Evolutionary conservation across 148 eudicot genomes (phyloP).

Genomic region (Persicaria maculosa): DNA sequence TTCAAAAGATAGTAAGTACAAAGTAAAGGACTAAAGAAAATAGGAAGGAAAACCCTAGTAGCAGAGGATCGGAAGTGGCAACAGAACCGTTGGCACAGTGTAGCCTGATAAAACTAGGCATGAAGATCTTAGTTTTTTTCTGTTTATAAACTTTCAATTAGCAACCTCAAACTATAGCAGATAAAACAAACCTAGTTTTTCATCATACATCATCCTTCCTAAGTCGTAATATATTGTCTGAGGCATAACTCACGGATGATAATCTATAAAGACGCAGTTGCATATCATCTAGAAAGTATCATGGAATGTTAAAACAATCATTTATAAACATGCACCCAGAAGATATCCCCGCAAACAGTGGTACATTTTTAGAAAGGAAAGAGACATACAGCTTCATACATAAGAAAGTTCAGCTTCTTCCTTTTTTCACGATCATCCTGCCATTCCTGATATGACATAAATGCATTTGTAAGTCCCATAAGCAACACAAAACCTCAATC

Average conservation of each 20-base stretch:
- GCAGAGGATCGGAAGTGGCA: neutral
- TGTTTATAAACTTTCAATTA: neutral
- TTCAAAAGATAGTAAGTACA: neutral
- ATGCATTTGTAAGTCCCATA: neutral
- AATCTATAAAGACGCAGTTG: neutral
- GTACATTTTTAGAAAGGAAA: slow-evolving; percentile 11
- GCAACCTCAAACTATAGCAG: slow-evolving; percentile 1
- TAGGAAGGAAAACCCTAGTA: neutral
- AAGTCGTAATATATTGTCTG: neutral
- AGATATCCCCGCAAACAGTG: neutral
- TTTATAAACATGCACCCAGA: neutral
- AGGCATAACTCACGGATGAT: neutral
- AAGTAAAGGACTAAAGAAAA: neutral
- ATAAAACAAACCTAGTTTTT: neutral
- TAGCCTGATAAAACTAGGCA: neutral
- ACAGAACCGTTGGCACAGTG: neutral
- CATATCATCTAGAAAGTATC: slow-evolving; percentile 3
- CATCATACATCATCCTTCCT: too few species aligned
- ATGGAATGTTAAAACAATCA: neutral
- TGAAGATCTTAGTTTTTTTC: neutral
- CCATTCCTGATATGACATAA: slow-evolving; percentile 47
- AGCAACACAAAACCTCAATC: neutral
- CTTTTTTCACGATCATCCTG: slow-evolving; percentile 64
- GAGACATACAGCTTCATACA: slow-evolving; percentile 83
- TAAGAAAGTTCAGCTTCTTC: slow-evolving; percentile 61